Evolutionary conservation across 768 basidiomycete genomes (phyloP), one percentile per base, ranked within the genome.

Genomic region (Mycena polygramma): DNA sequence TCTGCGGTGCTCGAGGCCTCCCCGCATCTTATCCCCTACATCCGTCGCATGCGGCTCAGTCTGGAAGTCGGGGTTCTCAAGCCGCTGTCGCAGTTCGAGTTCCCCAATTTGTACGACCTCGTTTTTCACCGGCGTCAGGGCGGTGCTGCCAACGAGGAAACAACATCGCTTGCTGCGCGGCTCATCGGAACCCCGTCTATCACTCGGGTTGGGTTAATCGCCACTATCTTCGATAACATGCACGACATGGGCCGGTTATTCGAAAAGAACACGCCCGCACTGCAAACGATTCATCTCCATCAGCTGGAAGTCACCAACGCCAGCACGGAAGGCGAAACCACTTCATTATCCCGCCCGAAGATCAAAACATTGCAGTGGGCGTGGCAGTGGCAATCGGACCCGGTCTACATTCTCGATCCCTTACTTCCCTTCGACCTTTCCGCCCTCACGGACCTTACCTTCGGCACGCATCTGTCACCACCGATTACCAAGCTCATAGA

Each of bases 21-120:
- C 0, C 66, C 66, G 6, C 66, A 67, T 51, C 57, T 67, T 30
- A 20, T 59, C 1, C 51, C 39, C 2, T 57, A 45, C 20, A 43
- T 67, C 15, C 66, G 58, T 10, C 66, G 66, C 57, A 52, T 67
- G 19, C 66, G 66, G 6, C 10, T 36, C 26, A 58, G 66, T 46
- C 49, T 67, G 14, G 66, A 58, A 43, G 19, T 14, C 4, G 37
- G 49, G 4, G 57, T 45, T 2, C 39, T 58, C 22, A n/a, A 30
- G 19, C 26, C 26, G 14, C 66, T 67, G 4, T 30, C 57, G 10
- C 6, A 22, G 22, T 30, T 67, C 24, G n/a, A 54, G 19, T 59
- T 67, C 22, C 58, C 66, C 15, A 60, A 67, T 53, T 49, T 67
- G 39, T 24, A 53, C 19, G 66, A 67, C 19, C n/a, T 69, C 7